Percentiles rank a stretch among this genome's conserved stretches.
phyloP scores from a whole-genome alignment of 495 filamentous ascomycete genomes.

The Pyrenopolyporus hunteri region DNA sequence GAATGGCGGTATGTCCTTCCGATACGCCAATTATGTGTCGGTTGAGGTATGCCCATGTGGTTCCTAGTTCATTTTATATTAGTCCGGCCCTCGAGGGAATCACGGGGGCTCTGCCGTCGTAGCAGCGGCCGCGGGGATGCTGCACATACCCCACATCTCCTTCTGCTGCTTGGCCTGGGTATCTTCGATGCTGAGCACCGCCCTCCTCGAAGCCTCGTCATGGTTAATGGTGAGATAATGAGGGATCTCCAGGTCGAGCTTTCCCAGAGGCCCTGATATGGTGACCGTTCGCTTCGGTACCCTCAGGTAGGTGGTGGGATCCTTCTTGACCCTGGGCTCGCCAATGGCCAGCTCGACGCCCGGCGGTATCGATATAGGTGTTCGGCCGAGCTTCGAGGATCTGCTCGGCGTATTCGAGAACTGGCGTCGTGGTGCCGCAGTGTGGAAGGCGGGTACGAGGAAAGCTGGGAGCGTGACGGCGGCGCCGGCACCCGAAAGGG shows the following conservation, averaged over 20 bases:
- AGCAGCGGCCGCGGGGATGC: not conserved
- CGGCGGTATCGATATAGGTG: slow-evolving; percentile 80
- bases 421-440: slow-evolving; percentile 55
- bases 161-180: slow-evolving; percentile 70
- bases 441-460: slow-evolving; percentile 75
- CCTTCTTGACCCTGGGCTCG: slow-evolving; percentile 60
- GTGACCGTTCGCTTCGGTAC: slow-evolving; percentile 66
- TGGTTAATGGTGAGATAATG: slow-evolving; percentile 71
- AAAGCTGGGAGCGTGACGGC: slow-evolving; percentile 66
- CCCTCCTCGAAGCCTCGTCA: slow-evolving; percentile 64
- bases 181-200: slow-evolving; percentile 70
- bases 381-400: slow-evolving; percentile 81
- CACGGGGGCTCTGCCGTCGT: not conserved
- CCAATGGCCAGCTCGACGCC: slow-evolving; percentile 77
- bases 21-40: slow-evolving; percentile 91
- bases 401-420: slow-evolving; percentile 73
- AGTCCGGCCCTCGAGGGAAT: slow-evolving; percentile 13
- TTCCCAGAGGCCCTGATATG: slow-evolving; percentile 76
- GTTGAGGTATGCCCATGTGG: slow-evolving; percentile 84
- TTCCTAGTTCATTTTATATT: slow-evolving; percentile 61
- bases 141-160: slow-evolving; percentile 93
- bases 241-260: slow-evolving; percentile 74
- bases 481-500: slow-evolving; percentile 40
- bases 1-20: slow-evolving; percentile 91
- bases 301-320: slow-evolving; percentile 55